A percentile compares a stretch with the other conserved stretches of the same genome.
These are phyloP conservation scores for Eurotiales sp. DNA, from an alignment of 2,329 filamentous ascomycete genomes.

Conservation along the genomic window DNA sequence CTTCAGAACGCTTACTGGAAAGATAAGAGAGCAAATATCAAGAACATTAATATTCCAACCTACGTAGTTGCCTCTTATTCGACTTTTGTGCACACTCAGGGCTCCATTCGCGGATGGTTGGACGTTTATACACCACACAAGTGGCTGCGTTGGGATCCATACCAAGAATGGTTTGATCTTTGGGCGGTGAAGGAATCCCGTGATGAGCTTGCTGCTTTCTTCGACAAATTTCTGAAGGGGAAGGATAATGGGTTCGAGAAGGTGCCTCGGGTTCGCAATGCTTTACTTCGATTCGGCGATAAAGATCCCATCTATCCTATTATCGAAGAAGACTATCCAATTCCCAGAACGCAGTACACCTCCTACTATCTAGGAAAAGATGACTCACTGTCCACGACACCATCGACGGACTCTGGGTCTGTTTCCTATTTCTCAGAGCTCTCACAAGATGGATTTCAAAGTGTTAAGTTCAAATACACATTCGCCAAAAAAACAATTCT, in stretches of 20 bases:
- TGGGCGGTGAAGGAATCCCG: constrained; percentile 5
- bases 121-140: background rate
- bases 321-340: background rate
- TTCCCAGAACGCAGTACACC: background rate
- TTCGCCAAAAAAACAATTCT: constrained; percentile 36
- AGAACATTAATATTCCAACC: background rate
- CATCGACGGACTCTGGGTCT: background rate
- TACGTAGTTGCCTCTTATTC: background rate
- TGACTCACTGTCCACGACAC: background rate
- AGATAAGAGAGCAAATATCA: constrained; percentile 1
- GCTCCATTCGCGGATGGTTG: background rate
- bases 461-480: constrained; percentile 30
- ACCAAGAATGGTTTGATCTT: constrained; percentile 6
- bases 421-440: constrained; percentile 28
- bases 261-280: background rate
- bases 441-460: constrained; percentile 1
- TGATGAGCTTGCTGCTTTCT: background rate
- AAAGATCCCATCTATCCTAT: background rate
- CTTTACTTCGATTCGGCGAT: background rate
- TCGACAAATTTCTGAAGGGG: background rate
- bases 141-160: background rate
- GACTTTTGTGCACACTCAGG: constrained; percentile 1
- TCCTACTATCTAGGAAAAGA: background rate
- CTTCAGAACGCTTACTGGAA: constrained; percentile 5
- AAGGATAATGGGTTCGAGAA: background rate